phyloP scores from a whole-genome alignment of 257 asterid species.

The Fraxinus cuspidata region DNA sequence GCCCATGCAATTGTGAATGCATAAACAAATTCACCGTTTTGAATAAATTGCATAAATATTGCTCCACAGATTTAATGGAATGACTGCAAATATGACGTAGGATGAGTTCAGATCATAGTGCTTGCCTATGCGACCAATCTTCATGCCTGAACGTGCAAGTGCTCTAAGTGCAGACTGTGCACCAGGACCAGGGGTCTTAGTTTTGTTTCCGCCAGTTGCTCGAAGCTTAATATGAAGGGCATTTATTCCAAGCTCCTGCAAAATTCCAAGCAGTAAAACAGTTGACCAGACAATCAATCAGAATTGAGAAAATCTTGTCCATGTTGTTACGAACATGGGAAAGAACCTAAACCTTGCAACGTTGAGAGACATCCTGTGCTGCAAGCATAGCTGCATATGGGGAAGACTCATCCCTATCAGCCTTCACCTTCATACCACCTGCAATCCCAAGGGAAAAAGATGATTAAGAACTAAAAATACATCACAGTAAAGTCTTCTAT shows the following conservation, averaged over 20 bases:
- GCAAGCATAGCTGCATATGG: slow-evolving; percentile 67
- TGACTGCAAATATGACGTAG: neutral
- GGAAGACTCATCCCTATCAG: slow-evolving; percentile 59
- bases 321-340: neutral
- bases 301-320: neutral
- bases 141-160: slow-evolving; percentile 63
- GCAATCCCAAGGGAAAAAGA: neutral
- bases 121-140: slow-evolving; percentile 57
- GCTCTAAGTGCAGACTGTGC: slow-evolving; percentile 61
- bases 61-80: neutral
- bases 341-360: slow-evolving; percentile 47
- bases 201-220: slow-evolving; percentile 61
- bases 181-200: slow-evolving; percentile 63
- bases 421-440: slow-evolving; percentile 66
- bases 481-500: neutral
- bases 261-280: neutral
- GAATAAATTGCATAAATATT: neutral
- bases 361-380: slow-evolving; percentile 51
- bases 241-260: slow-evolving; percentile 51
- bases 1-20: neutral
- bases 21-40: neutral
- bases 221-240: slow-evolving; percentile 59
- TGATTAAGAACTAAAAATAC: neutral
- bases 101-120: neutral
- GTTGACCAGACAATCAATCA: neutral